Conservation (phyloP, 257 asterid species). For the Nemophila menziesii region DNA sequence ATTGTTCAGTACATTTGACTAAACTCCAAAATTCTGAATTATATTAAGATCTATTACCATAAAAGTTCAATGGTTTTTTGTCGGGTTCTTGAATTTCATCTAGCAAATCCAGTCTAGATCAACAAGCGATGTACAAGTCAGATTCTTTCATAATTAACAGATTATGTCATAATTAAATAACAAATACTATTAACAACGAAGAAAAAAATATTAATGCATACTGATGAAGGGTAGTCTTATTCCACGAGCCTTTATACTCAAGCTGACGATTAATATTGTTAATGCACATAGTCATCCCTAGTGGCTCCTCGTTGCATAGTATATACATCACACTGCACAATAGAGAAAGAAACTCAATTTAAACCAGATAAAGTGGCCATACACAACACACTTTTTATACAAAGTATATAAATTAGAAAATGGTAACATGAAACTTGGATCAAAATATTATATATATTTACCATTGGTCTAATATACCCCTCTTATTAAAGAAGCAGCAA, state of each 20-base stretch:
- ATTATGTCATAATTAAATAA: conserved; percentile 4
- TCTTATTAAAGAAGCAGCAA: too few species aligned
- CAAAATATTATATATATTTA: too few species aligned
- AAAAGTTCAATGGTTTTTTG: conserved; percentile 43
- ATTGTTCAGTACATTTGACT: conserved; percentile 55
- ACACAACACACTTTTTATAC: too few species aligned
- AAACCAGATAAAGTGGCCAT: too few species aligned
- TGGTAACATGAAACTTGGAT: too few species aligned
- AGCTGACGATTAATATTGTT: conserved; percentile 51
- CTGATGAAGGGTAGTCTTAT: conserved; percentile 89
- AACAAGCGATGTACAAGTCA: conserved; percentile 18
- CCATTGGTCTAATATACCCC: too few species aligned
- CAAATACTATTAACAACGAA: too few species aligned
- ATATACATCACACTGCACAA: conserved; percentile 76
- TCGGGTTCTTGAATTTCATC: conserved; percentile 23
- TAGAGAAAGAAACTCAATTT: conserved; percentile 4
- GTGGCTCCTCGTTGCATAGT: conserved; percentile 93
- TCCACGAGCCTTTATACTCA: conserved; percentile 93
- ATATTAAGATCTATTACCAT: conserved; percentile 37
- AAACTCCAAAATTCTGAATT: conserved; percentile 7
- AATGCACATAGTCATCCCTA: conserved; percentile 82
- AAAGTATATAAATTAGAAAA: too few species aligned
- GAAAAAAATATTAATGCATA: conserved; percentile 22
- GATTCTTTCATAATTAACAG: conserved; percentile 8
- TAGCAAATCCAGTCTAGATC: conserved; percentile 46